These are phyloP conservation scores for Flaveria robusta DNA, from an alignment of 129 eudicot genomes.

Conservation along the genomic window DNA sequence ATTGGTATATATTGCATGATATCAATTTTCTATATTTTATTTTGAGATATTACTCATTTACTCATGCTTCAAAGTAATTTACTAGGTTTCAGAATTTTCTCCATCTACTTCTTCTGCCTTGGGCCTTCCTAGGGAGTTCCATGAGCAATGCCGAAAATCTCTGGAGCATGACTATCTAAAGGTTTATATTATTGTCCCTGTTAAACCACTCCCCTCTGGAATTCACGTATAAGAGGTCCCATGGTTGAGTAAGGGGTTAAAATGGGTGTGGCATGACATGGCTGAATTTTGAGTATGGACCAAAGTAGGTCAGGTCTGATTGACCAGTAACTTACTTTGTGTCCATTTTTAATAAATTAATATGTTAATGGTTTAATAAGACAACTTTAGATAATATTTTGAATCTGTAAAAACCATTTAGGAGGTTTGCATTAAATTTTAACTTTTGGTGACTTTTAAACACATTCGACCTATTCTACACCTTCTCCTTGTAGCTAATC, in stretches of 20 bases:
- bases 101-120: constrained; percentile 92
- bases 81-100: constrained; percentile 91
- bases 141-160: constrained; percentile 81
- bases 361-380: neutral
- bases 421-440: neutral
- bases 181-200: constrained; percentile 44
- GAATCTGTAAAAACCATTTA: constrained; percentile 8
- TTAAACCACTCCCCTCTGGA: neutral
- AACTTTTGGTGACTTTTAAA: constrained; percentile 1
- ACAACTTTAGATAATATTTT: neutral
- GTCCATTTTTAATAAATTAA: neutral
- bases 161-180: constrained; percentile 77
- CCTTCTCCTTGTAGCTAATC: neutral
- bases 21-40: neutral
- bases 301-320: neutral
- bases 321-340: neutral
- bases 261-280: neutral
- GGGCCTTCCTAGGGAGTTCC: constrained; percentile 97
- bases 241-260: neutral
- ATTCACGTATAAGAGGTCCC: neutral
- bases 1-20: constrained; percentile 52
- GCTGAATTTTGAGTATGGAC: neutral
- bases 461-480: neutral
- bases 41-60: neutral
- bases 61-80: constrained; percentile 16